Evolutionary conservation across 148 eudicot genomes (phyloP).

Genomic region (Limonium bicolor): DNA sequence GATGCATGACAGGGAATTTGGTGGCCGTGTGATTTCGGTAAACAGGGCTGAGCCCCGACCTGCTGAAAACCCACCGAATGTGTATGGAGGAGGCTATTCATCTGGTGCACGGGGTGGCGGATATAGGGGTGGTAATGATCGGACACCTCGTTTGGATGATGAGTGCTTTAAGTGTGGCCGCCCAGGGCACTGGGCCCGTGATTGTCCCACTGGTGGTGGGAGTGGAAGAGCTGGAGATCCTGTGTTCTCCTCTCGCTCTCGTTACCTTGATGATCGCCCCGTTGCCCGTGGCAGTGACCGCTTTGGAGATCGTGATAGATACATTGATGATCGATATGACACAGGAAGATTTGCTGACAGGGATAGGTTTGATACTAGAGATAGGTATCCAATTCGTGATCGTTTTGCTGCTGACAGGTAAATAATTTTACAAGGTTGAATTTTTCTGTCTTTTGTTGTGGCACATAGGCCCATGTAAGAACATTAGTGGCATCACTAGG

Average conservation of each 20-base stretch:
- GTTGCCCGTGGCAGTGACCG: constrained; percentile 38
- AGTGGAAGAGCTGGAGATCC: constrained; percentile 28
- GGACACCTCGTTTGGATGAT: constrained; percentile 19
- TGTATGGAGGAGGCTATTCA: constrained; percentile 39
- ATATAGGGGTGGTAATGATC: constrained; percentile 35
- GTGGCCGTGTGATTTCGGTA: constrained; percentile 35
- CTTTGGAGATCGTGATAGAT: constrained; percentile 28
- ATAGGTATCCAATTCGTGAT: constrained; percentile 26
- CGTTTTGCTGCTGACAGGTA: constrained; percentile 27
- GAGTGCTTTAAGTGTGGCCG: constrained; percentile 66
- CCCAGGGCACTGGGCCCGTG: constrained; percentile 59
- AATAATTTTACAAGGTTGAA: not conserved
- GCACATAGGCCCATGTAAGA: not conserved
- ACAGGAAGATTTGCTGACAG: constrained; percentile 27
- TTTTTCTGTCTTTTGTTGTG: too few species aligned
- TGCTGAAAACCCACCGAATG: constrained; percentile 28
- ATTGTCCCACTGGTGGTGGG: constrained; percentile 50
- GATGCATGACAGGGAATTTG: constrained; percentile 46
- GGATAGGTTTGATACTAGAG: constrained; percentile 28
- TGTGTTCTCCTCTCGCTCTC: constrained; percentile 21
- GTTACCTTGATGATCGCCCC: constrained; percentile 24
- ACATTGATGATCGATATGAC: constrained; percentile 33
- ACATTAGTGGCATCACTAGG: not conserved
- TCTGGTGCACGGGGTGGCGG: constrained; percentile 35
- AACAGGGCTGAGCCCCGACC: constrained; percentile 36